These are phyloP conservation scores for Ascoidea tarda DNA, from an alignment of 805 yeast species.

Conservation along the genomic window DNA sequence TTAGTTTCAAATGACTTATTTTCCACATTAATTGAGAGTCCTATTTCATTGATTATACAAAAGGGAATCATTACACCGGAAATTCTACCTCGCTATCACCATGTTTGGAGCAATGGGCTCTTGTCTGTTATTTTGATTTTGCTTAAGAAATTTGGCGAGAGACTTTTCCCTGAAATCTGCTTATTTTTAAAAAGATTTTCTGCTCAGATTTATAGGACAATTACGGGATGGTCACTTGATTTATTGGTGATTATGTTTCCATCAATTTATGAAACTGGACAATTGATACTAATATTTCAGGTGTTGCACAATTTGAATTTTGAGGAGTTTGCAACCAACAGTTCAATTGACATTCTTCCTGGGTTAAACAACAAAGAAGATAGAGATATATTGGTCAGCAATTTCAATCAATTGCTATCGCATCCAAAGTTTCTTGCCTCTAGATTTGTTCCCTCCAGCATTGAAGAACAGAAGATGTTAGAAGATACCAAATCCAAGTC, in stretches of 20 bases:
- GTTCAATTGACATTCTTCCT: constrained; percentile 25
- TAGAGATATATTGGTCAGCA: constrained; percentile 41
- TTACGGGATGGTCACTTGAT: constrained; percentile 53
- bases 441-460: constrained; percentile 45
- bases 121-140: constrained; percentile 51
- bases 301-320: constrained; percentile 39
- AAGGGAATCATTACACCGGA: constrained; percentile 46
- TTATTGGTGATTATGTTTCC: constrained; percentile 33
- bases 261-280: constrained; percentile 48
- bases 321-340: constrained; percentile 23
- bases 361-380: constrained; percentile 50
- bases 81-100: constrained; percentile 42
- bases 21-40: constrained; percentile 56
- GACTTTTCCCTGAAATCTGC: constrained; percentile 49
- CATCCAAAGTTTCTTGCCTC: constrained; percentile 79
- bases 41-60: constrained; percentile 53
- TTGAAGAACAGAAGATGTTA: constrained; percentile 52
- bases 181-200: constrained; percentile 48
- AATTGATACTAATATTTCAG: constrained; percentile 50
- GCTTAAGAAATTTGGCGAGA: constrained; percentile 47
- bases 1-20: constrained; percentile 53
- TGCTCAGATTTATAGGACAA: constrained; percentile 49
- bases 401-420: constrained; percentile 58
- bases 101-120: constrained; percentile 78
- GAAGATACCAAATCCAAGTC: constrained; percentile 17